These are phyloP conservation scores for Eutrema heterophyllum DNA, from an alignment of 345 rosid genomes.

Conservation along the genomic window DNA sequence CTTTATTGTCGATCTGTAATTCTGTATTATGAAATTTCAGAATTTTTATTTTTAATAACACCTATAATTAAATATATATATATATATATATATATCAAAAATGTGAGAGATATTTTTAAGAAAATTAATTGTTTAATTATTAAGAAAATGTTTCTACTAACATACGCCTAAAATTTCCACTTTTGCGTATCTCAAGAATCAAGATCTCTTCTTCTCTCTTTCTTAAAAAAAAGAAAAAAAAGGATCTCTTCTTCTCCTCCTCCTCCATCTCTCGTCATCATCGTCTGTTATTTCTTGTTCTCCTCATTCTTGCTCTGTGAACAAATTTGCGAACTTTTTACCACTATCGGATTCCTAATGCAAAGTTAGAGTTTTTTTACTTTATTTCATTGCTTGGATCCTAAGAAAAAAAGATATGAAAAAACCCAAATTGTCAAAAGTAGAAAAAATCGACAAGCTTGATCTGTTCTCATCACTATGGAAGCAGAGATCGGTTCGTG, in stretches of 20 bases:
- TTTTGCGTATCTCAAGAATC: not conserved
- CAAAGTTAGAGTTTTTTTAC: not conserved
- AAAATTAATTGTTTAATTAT: not conserved
- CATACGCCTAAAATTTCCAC: constrained; percentile 11
- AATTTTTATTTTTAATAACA: not conserved
- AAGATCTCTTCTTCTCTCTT: constrained; percentile 10
- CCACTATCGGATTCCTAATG: not conserved
- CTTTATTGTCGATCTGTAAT: too few relatives aligned
- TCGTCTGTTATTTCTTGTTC: not conserved
- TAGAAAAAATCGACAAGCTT: constrained; percentile 40
- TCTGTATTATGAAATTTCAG: not conserved
- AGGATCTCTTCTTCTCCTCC: not conserved
- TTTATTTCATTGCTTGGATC: constrained; percentile 23
- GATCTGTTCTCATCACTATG: constrained; percentile 43
- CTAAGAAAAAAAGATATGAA: constrained; percentile 40
- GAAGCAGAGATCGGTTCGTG: constrained; percentile 67
- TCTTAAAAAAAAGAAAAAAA: too few relatives aligned
- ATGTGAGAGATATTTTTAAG: not conserved
- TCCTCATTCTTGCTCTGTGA: not conserved
- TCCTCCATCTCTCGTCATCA: not conserved
- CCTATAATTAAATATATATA: too few relatives aligned
- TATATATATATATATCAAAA: not conserved
- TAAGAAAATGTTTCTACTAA: not conserved
- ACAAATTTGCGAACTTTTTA: not conserved
- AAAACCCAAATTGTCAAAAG: constrained; percentile 47